phyloP scores from a whole-genome alignment of 768 basidiomycete species.

The Boletus rubescentipes region DNA sequence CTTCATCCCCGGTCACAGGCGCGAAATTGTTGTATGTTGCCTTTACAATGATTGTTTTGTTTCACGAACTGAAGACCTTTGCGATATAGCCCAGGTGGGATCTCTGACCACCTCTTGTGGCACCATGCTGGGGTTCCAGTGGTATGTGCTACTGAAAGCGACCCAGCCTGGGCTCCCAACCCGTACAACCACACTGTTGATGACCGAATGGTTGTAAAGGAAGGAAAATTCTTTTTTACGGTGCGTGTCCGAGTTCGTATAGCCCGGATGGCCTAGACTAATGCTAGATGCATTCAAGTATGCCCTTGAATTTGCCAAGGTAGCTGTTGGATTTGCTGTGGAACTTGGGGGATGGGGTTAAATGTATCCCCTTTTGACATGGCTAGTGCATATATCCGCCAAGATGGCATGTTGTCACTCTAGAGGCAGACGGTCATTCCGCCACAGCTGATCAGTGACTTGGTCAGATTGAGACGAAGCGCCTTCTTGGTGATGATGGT shows the following conservation, averaged over 20 bases:
- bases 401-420: background rate
- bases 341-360: slow-evolving; percentile 40
- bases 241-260: slow-evolving; percentile 2
- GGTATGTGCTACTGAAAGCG: slow-evolving; percentile 44
- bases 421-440: background rate
- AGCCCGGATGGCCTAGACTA: background rate
- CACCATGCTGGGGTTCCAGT: slow-evolving; percentile 41
- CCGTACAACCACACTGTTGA: slow-evolving; percentile 40
- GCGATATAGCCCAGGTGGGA: slow-evolving; percentile 30
- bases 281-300: slow-evolving; percentile 28
- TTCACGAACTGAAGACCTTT: background rate
- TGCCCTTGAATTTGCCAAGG: slow-evolving; percentile 59
- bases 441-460: background rate
- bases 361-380: too few species aligned
- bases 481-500: background rate
- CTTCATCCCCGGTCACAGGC: slow-evolving; percentile 7
- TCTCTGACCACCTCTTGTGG: slow-evolving; percentile 51
- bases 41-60: background rate
- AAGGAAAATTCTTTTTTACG: slow-evolving; percentile 45
- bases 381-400: background rate
- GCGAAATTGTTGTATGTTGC: slow-evolving; percentile 33
- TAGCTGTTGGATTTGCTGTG: slow-evolving; percentile 56
- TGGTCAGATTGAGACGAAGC: background rate
- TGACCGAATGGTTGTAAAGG: slow-evolving; percentile 23
- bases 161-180: slow-evolving; percentile 41